Evolutionary conservation across 2,329 filamentous ascomycete species (phyloP).

Genomic region (Fusarium tuaranense): DNA sequence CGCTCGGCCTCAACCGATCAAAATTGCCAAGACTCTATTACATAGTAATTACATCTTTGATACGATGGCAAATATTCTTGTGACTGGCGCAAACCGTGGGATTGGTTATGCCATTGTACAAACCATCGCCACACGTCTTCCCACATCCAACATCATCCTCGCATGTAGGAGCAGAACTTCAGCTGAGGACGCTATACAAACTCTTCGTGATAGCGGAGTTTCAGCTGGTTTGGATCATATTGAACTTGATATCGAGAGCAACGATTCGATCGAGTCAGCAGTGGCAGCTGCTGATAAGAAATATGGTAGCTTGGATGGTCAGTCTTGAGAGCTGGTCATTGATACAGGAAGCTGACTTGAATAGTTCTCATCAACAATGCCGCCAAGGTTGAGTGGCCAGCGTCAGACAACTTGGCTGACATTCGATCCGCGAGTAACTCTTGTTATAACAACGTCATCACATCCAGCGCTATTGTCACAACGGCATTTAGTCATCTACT

Average conservation of each 20-base stretch:
- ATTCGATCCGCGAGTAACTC: conserved; percentile 1
- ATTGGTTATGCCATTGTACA: conserved; percentile 21
- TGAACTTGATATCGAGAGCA: conserved; percentile 9
- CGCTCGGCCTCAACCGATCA: background rate
- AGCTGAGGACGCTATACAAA: background rate
- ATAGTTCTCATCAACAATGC: conserved; percentile 15
- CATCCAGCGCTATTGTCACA: background rate
- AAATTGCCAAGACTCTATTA: background rate
- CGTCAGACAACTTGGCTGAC: background rate
- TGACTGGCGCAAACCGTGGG: conserved; percentile 18
- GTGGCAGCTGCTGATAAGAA: background rate
- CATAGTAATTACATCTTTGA: background rate
- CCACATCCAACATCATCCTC: conserved; percentile 9
- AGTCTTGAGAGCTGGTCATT: background rate
- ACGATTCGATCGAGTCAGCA: background rate
- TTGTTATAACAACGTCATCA: conserved; percentile 17
- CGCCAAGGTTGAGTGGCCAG: background rate
- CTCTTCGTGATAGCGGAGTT: background rate
- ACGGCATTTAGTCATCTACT: background rate
- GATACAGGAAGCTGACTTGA: accelerated
- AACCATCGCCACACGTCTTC: background rate
- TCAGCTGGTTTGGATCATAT: background rate
- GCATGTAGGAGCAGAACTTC: background rate
- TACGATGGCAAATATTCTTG: background rate
- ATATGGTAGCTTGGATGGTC: background rate